These are phyloP conservation scores for Thymus quinquecostatus DNA, from an alignment of 257 asterid species.

Conservation along the genomic window DNA sequence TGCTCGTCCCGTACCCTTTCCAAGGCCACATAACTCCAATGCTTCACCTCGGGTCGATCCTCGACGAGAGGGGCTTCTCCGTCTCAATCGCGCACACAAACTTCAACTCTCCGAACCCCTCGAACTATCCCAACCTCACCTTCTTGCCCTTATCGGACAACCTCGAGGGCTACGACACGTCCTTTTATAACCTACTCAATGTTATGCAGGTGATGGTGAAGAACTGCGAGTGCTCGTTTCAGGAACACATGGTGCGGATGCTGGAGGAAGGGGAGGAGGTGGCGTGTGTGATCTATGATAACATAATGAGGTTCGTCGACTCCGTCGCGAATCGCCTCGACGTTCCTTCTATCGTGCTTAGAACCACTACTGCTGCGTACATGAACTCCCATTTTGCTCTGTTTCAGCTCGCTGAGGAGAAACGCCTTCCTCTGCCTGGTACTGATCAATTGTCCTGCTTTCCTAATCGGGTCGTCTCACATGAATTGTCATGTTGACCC, in stretches of 20 bases:
- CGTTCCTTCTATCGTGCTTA: conserved; percentile 52
- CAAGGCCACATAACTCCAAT: conserved; percentile 64
- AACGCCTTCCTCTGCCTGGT: conserved; percentile 48
- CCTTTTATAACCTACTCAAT: conserved; percentile 19
- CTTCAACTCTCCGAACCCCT: conserved; percentile 47
- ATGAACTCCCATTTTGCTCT: conserved; percentile 34
- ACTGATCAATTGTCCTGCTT: not conserved
- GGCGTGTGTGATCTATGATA: conserved; percentile 49
- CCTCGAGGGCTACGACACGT: not conserved
- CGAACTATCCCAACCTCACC: conserved; percentile 43
- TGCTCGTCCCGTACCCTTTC: conserved; percentile 49
- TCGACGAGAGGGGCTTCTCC: conserved; percentile 56
- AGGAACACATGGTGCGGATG: conserved; percentile 34
- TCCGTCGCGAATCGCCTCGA: conserved; percentile 38
- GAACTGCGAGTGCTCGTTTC: conserved; percentile 42
- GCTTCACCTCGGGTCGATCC: conserved; percentile 50
- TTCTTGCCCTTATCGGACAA: conserved; percentile 37
- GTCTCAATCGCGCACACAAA: conserved; percentile 53
- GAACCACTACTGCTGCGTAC: conserved; percentile 39
- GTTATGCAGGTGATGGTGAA: conserved; percentile 30
- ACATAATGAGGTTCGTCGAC: conserved; percentile 43
- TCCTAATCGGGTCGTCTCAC: too few species aligned
- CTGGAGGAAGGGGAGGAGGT: conserved; percentile 12
- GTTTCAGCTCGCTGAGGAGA: conserved; percentile 30
- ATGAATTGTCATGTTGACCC: too few species aligned